Percentiles rank a stretch among this genome's conserved stretches.
Conservation (phyloP, 1,284 basidiomycete genomes). For the Moesziomyces sp. region DNA sequence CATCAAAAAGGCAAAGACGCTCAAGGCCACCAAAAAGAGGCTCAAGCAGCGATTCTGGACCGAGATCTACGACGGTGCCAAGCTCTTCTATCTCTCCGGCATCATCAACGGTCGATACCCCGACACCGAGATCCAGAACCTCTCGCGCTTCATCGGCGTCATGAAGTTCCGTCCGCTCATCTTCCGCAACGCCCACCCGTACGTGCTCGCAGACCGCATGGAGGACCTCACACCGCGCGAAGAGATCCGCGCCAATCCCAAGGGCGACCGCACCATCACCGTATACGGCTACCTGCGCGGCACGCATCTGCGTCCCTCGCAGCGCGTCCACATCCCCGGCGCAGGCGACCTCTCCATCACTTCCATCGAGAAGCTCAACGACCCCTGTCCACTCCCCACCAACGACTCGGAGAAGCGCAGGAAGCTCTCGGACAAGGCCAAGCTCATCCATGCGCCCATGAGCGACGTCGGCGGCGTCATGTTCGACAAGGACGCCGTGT, state of each 20-base stretch:
- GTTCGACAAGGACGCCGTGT: conserved; percentile 99
- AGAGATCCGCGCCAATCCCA: conserved; percentile 82
- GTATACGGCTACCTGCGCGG: conserved; percentile 90
- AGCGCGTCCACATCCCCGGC: conserved; percentile 89
- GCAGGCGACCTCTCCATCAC: conserved; percentile 84
- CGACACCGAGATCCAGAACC: conserved; percentile 93
- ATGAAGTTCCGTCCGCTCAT: conserved; percentile 99
- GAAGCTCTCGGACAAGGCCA: conserved; percentile 94
- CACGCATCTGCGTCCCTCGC: conserved; percentile 73
- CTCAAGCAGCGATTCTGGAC: conserved; percentile 99
- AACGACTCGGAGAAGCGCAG: conserved; percentile 90
- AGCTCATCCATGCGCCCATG: conserved; percentile 96
- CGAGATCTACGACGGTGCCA: conserved; percentile 98
- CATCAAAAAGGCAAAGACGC: conserved; percentile 88
- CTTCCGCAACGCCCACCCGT: conserved; percentile 94
- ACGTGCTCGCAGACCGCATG: conserved; percentile 93
- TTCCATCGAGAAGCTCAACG: conserved; percentile 80
- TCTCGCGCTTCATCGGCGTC: conserved; percentile 89
- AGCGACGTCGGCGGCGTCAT: conserved; percentile 95
- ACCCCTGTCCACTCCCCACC: conserved; percentile 94
- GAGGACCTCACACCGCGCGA: conserved; percentile 95
- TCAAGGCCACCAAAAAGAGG: conserved; percentile 90
- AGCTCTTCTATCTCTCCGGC: conserved; percentile 97
- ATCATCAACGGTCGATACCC: conserved; percentile 98
- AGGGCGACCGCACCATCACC: conserved; percentile 88